Evolutionary conservation across 176 grass and related monocot genomes (phyloP), one percentile per base, ranked within the genome.

Genomic region (Aegilops longissima): DNA sequence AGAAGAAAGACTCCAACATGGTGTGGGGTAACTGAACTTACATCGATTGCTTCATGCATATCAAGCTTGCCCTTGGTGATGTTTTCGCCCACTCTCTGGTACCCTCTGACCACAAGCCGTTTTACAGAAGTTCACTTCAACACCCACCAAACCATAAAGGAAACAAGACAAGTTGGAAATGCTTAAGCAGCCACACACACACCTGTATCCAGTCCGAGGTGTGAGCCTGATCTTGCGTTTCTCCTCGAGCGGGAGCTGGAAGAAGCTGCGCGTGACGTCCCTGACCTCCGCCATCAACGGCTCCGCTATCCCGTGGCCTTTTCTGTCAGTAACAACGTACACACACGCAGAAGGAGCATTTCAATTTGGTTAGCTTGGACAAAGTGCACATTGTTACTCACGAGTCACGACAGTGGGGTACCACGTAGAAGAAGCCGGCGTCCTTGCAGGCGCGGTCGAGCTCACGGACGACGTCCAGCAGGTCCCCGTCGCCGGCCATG

Each of bases 41-140:
- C 96, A 92, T 98, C 93, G 69, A 98, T 95, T 24, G 93, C 96
- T 91, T 98, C 93, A 16, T 98, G 96, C 96, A 96, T 98, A 44
- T 98, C 93, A 78, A 83, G 90, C 47, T 94, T 96, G 20, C 93
- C 92, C 65, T 92, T 92, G 21, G 96, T 98, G 76, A 98, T 34
- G 86, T 98, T 95, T 73, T 92, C 86, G 25, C 92, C 96, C 47
- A 98, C 18, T 27, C 73, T 89, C 75, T 98, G 92, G 70, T 98
- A 95, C 14, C 96, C 96, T 91, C 92, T 98, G 71, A 68, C 70
- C 25, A 49, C 47, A 13, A 90, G 56, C 40, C 7, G 9, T 63
- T 44, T 44, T 13, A 47, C 45, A 47, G 45, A 13, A 47, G 12
- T 47, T 47, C 45, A 47, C 45, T 47, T 47, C 45, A 47, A 0